A percentile compares a stretch with the other conserved stretches of the same genome.
phyloP scores from a whole-genome alignment of 306 rosid genomes.

The Sphenostylis stenocarpa region DNA sequence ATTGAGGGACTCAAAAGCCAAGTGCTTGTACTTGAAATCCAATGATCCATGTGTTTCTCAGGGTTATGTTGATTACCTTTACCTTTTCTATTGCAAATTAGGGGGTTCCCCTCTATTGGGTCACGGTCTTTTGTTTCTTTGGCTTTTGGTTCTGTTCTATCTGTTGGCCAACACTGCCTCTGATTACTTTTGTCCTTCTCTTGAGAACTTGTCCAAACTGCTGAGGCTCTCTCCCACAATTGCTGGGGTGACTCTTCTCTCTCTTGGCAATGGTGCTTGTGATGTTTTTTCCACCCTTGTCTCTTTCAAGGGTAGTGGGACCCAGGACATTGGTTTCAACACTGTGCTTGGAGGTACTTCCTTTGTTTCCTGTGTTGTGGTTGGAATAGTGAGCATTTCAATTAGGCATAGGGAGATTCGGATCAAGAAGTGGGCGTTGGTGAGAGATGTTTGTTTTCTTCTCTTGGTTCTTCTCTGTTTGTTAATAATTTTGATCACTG shows the following conservation, averaged over 20 bases:
- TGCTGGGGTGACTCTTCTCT: slow-evolving; percentile 64
- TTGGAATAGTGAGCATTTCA: slow-evolving; percentile 48
- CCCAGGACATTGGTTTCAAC: slow-evolving; percentile 45
- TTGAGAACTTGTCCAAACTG: slow-evolving; percentile 45
- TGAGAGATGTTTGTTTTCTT: slow-evolving; percentile 51
- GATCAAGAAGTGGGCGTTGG: slow-evolving; percentile 44
- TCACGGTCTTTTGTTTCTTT: slow-evolving; percentile 42
- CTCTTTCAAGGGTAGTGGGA: slow-evolving; percentile 47
- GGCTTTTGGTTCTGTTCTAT: slow-evolving; percentile 57
- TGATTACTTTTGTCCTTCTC: slow-evolving; percentile 60
- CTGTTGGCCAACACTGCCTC: slow-evolving; percentile 55
- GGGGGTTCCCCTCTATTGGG: slow-evolving; percentile 46
- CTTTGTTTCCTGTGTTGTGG: slow-evolving; percentile 56
- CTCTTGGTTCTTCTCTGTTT: slow-evolving; percentile 46
- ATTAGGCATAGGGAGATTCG: slow-evolving; percentile 16
- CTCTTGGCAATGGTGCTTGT: slow-evolving; percentile 58
- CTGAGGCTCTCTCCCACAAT: slow-evolving; percentile 54
- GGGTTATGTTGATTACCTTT: slow-evolving; percentile 50
- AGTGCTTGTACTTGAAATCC: slow-evolving; percentile 49
- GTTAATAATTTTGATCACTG: slow-evolving; percentile 33
- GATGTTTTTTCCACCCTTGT: slow-evolving; percentile 54
- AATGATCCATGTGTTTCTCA: slow-evolving; percentile 50
- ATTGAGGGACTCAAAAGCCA: slow-evolving; percentile 37
- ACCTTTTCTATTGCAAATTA: slow-evolving; percentile 59
- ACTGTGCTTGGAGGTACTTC: slow-evolving; percentile 57